These are phyloP conservation scores for Aethionema arabicum DNA, from an alignment of 345 rosid genomes.

Conservation along the genomic window DNA sequence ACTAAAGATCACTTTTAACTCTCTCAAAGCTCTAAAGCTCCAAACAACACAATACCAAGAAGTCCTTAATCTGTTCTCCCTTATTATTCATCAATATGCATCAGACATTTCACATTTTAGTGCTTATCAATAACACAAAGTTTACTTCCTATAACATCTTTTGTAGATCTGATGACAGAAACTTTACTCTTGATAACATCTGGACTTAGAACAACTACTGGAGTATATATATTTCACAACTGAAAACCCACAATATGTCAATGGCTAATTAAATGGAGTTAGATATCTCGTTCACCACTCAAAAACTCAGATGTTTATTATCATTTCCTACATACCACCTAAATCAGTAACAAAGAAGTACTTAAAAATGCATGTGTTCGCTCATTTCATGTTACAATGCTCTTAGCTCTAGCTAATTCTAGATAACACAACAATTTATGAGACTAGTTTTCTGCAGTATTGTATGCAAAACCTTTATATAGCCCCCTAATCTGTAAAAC, in stretches of 20 bases:
- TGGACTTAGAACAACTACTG: too few species aligned
- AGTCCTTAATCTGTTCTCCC: too few species aligned
- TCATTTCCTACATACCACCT: background rate
- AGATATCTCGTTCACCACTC: background rate
- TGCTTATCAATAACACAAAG: background rate
- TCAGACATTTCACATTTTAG: too few species aligned
- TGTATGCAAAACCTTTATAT: background rate
- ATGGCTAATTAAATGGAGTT: slow-evolving; percentile 1
- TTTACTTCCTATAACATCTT: slow-evolving; percentile 1
- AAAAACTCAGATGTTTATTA: too few species aligned
- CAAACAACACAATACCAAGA: too few species aligned
- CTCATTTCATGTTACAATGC: slow-evolving; percentile 1
- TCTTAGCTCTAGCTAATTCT: background rate
- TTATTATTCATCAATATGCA: too few species aligned
- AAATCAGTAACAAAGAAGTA: background rate
- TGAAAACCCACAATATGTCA: background rate
- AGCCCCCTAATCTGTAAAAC: slow-evolving; percentile 2
- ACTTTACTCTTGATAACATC: too few species aligned
- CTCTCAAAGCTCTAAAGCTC: too few species aligned
- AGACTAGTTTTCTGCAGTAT: background rate
- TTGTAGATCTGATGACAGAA: too few species aligned
- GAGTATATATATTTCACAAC: background rate
- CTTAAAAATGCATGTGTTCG: slow-evolving; percentile 1
- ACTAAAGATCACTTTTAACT: too few species aligned
- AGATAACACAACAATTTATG: background rate